These are phyloP conservation scores for Ettlia oleoabundans DNA, from an alignment of 139 green algal species.

Conservation along the genomic window DNA sequence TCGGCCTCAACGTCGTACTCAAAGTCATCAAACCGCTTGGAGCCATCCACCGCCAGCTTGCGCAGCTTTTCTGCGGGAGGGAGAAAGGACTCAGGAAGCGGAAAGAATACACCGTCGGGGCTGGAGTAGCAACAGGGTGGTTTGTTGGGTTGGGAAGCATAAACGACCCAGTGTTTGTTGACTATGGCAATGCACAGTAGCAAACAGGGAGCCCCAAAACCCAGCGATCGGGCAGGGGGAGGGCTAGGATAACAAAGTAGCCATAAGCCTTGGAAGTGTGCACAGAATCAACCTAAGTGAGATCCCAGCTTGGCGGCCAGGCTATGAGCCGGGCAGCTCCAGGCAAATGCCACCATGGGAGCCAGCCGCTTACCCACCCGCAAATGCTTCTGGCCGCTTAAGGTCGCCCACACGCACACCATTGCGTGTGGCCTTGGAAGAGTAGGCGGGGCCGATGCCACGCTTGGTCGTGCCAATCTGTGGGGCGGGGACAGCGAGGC, in stretches of 20 bases:
- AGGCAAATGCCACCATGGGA: neutral
- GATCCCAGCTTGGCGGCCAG: neutral
- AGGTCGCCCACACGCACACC: constrained; percentile 95
- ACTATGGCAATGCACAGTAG: no score
- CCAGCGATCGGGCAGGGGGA: no score
- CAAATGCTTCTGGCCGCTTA: constrained; percentile 65
- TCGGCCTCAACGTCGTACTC: constrained; percentile 91
- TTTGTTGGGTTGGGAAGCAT: neutral
- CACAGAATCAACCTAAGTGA: no score
- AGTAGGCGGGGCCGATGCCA: constrained; percentile 97
- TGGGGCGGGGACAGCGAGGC: neutral
- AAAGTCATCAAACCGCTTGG: constrained; percentile 78
- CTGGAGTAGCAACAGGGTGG: neutral
- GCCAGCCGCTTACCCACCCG: neutral
- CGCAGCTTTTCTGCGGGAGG: constrained; percentile 77
- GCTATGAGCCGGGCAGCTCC: neutral
- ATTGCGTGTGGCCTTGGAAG: constrained; percentile 95
- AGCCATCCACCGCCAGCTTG: constrained; percentile 73
- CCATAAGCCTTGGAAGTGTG: no score
- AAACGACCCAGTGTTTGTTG: no score
- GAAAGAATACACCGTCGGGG: neutral
- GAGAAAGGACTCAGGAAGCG: neutral
- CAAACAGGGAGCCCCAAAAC: no score
- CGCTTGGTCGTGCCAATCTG: constrained; percentile 98
- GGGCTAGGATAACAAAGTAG: no score